Conservation (phyloP, 352 stramenopile species). For the Elongisporangium senticosum region DNA sequence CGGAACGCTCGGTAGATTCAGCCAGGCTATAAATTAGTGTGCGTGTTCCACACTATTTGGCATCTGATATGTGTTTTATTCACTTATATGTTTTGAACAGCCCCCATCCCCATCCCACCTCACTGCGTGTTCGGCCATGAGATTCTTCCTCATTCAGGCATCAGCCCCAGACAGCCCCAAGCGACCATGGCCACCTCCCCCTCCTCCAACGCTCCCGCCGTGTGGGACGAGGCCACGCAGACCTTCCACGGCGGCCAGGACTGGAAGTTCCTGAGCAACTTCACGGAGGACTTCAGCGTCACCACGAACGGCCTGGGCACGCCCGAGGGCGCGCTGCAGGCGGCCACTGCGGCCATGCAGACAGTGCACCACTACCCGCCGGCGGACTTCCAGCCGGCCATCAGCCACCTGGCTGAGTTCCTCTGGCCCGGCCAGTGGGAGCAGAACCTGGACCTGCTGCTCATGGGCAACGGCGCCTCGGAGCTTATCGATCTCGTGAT, state of each 20-base stretch:
- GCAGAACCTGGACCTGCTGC: slow-evolving; percentile 56
- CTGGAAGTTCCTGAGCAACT: slow-evolving; percentile 89
- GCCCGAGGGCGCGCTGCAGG: slow-evolving; percentile 55
- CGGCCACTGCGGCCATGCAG: slow-evolving; percentile 62
- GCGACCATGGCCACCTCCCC: slow-evolving; percentile 9
- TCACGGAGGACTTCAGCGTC: slow-evolving; percentile 87
- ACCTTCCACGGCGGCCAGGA: slow-evolving; percentile 90
- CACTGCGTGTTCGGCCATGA: background rate
- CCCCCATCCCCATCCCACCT: background rate
- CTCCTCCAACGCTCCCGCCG: slow-evolving; percentile 10
- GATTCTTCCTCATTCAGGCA: background rate
- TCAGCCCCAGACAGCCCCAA: background rate
- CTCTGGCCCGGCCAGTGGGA: slow-evolving; percentile 63
- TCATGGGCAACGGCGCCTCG: slow-evolving; percentile 81
- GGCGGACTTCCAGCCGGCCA: slow-evolving; percentile 85
- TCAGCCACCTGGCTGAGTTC: slow-evolving; percentile 86
- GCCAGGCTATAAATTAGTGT: background rate
- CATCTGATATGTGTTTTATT: background rate
- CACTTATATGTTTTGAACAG: background rate
- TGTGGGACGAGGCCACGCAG: slow-evolving; percentile 82
- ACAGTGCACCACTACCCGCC: slow-evolving; percentile 89
- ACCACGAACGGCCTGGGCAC: slow-evolving; percentile 87
- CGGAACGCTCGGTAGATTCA: background rate
- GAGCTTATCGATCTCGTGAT: slow-evolving; percentile 88
- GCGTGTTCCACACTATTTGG: background rate